A percentile compares a stretch with the other conserved stretches of the same genome.
Conservation (phyloP, 208 protist genomes). For the Wallacemonas sp. region DNA sequence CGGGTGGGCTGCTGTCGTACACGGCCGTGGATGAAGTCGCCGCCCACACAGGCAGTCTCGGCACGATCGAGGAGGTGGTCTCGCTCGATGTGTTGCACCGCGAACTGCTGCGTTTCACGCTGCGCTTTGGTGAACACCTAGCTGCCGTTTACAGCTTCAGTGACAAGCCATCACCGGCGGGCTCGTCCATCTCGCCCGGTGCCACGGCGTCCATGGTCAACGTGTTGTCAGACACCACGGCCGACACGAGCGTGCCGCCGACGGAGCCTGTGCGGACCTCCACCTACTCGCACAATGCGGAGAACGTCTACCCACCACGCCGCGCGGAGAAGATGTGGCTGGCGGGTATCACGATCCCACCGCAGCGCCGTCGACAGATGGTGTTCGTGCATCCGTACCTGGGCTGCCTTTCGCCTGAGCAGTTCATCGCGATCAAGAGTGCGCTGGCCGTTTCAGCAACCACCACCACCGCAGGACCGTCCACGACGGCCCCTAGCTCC, state of each 20-base stretch:
- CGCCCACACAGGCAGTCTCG: conserved; percentile 9
- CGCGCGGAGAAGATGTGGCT: conserved; percentile 36
- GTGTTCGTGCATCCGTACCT: conserved; percentile 44
- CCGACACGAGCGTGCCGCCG: not conserved
- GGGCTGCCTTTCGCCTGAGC: conserved; percentile 32
- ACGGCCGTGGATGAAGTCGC: not conserved
- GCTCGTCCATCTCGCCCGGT: no score
- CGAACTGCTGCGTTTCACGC: conserved; percentile 29
- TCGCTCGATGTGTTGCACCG: conserved; percentile 24
- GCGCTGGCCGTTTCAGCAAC: not conserved
- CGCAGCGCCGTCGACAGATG: conserved; percentile 5
- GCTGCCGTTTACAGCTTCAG: conserved; percentile 17
- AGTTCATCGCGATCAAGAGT: conserved; percentile 21
- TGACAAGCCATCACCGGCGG: conserved; percentile 5
- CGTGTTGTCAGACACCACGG: conserved; percentile 14
- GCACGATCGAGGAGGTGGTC: conserved; percentile 39
- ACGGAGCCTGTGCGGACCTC: conserved; percentile 23
- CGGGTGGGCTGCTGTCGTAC: conserved; percentile 26
- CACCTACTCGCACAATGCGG: conserved; percentile 29
- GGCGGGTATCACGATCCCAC: conserved; percentile 36
- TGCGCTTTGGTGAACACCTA: conserved; percentile 40
- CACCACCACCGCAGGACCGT: not conserved
- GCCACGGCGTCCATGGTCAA: no score
- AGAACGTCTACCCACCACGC: conserved; percentile 49
- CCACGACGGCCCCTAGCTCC: not conserved